Base-by-base conservation (phyloP, 2,329 filamentous ascomycete genomes). In the Ophiocordyceps camponoti-leonardi region DNA sequence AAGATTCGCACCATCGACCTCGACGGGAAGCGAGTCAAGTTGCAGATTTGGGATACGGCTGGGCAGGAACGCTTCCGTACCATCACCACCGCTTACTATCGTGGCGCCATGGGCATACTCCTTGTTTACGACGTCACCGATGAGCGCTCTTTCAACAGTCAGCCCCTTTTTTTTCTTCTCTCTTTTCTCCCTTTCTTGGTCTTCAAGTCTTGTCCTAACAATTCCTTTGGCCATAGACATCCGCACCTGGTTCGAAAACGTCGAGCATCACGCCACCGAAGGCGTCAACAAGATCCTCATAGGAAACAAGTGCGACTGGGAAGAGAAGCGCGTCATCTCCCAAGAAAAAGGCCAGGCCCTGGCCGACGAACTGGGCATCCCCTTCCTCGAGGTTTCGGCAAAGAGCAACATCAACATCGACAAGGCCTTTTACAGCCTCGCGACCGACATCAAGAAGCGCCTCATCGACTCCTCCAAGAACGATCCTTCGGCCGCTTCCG, bases 331-430 rank as follows among this genome's bases (percentile, higher is more conserved):
- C 54, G 87, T 85, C 46, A 84, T 98, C 40, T 87, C 86, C 44
- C 94, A 84, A 49, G 88, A 95, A 64, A 83, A 87, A 60, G 92
- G 92, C 56, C 88, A 98, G 66, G 81, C 82, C 53, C 77, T 98
- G 47, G 92, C 92, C 48, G 84, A 94, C 67, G 92, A 96, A 67
- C 81, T 98, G 49, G 87, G 88, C 59, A 94, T 98, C 53, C 90
- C 92, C 19, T 98, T 98, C 74, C 83, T 98, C 62, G 92, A 98
- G 65, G 92, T 98, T 50, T 94, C 86, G 18, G 92, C 92, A 52
- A 98, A 98, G 76, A 90, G 85, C 71, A 96, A 96, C 71, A 95
- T 94, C 78, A 98, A 98, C 68, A 93, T 98, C 59, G 92, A 98
- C 67, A 88, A 95, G 71, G 92, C 92, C 18, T 98, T 98, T 64